Evolutionary conservation across 306 rosid species (phyloP).

Genomic region (Arachis hypogaea): DNA sequence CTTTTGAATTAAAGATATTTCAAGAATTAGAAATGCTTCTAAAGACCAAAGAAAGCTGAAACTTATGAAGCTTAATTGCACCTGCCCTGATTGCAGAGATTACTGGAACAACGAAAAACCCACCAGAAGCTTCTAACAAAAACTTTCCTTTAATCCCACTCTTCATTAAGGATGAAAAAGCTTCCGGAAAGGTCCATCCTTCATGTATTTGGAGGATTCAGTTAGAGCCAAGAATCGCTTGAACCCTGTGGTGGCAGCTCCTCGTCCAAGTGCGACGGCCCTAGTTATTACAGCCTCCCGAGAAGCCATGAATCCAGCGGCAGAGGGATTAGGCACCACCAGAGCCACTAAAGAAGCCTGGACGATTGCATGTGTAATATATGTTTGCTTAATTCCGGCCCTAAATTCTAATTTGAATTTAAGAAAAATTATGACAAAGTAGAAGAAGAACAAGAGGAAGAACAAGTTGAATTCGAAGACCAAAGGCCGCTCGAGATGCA

Average conservation of each 20-base stretch:
- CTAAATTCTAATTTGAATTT: slow-evolving; percentile 28
- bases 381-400: slow-evolving; percentile 77
- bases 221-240: slow-evolving; percentile 48
- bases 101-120: no score
- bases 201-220: no score
- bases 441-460: no score
- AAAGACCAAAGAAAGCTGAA: no score
- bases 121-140: slow-evolving; percentile 72
- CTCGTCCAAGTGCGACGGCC: slow-evolving; percentile 98
- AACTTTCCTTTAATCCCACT: slow-evolving; percentile 56
- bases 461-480: no score
- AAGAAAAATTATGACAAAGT: no score
- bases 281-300: slow-evolving; percentile 88
- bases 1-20: no score
- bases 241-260: slow-evolving; percentile 98
- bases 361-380: slow-evolving; percentile 52
- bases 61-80: no score
- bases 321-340: slow-evolving; percentile 52
- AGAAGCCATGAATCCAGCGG: slow-evolving; percentile 64
- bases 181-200: no score
- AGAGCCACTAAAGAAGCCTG: slow-evolving; percentile 58
- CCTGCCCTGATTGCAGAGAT: no score
- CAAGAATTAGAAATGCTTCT: no score
- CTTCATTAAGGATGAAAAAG: slow-evolving; percentile 56
- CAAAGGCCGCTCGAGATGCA: no score